phyloP scores from a whole-genome alignment of 106 monocot species.

The Phalaenopsis aphrodite region DNA sequence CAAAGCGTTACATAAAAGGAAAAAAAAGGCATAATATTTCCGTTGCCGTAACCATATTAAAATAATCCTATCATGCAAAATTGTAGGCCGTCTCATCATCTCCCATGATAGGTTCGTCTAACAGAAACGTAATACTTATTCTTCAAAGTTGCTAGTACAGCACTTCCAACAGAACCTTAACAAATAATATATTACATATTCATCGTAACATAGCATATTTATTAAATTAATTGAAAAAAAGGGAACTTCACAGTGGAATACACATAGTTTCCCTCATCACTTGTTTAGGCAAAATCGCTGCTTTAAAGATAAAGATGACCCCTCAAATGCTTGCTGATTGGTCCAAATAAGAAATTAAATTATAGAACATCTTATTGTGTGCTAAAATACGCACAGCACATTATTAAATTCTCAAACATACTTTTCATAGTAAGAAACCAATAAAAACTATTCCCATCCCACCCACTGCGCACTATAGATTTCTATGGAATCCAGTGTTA shows the following conservation, averaged over 20 bases:
- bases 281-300: not conserved
- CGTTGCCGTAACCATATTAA: not conserved
- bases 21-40: not conserved
- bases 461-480: not conserved
- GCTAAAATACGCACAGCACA: not conserved
- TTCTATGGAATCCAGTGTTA: not conserved
- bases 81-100: not conserved
- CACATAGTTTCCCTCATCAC: not conserved
- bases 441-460: conserved; percentile 1
- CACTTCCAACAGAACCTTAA: not conserved
- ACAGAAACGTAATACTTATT: not conserved
- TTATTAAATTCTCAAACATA: no score
- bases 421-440: no score
- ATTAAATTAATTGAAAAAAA: not conserved
- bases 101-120: conserved; percentile 1
- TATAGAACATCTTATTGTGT: not conserved
- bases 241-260: not conserved
- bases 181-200: not conserved
- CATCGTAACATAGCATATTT: no score
- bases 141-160: not conserved
- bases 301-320: not conserved
- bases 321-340: conserved; percentile 6
- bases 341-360: conserved; percentile 2
- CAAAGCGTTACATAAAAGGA: no score
- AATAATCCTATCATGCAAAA: conserved; percentile 1